Conservation (phyloP, 2,329 filamentous ascomycete genomes). For the Botryotinia globosa region DNA sequence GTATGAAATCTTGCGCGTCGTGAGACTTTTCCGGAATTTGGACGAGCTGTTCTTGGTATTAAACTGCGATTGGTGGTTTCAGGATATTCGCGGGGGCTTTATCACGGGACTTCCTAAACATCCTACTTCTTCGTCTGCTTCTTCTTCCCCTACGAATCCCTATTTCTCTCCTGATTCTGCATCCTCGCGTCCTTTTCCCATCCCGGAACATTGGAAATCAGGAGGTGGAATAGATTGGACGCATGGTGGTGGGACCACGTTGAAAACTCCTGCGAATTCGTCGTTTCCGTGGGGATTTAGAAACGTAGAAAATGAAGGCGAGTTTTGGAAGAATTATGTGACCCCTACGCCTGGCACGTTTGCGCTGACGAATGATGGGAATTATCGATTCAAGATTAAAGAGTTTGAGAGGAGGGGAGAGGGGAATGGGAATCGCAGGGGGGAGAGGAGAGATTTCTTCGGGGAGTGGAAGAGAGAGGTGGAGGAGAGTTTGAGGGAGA, state of each 20-base stretch:
- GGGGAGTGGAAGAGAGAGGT: neutral
- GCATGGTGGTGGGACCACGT: neutral
- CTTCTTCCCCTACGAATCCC: neutral
- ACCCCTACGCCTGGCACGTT: neutral
- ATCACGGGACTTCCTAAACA: neutral
- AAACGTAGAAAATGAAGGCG: neutral
- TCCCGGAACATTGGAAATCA: neutral
- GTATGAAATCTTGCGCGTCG: neutral
- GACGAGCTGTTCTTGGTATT: neutral
- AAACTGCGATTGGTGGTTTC: neutral
- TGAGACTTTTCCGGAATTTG: neutral
- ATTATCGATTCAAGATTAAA: neutral
- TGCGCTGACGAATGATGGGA: neutral
- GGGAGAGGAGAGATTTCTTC: neutral
- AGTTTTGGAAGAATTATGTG: neutral
- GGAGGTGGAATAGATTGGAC: neutral
- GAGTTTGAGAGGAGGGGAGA: neutral
- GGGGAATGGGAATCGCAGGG: neutral
- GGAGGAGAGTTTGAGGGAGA: neutral
- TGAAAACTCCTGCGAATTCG: neutral
- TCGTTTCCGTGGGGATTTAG: neutral
- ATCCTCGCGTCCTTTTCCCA: neutral
- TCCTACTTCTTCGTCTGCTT: neutral
- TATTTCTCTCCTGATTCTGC: neutral
- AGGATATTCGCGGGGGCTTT: neutral